phyloP scores from a whole-genome alignment of 345 rosid species.

The Sapria himalayana region DNA sequence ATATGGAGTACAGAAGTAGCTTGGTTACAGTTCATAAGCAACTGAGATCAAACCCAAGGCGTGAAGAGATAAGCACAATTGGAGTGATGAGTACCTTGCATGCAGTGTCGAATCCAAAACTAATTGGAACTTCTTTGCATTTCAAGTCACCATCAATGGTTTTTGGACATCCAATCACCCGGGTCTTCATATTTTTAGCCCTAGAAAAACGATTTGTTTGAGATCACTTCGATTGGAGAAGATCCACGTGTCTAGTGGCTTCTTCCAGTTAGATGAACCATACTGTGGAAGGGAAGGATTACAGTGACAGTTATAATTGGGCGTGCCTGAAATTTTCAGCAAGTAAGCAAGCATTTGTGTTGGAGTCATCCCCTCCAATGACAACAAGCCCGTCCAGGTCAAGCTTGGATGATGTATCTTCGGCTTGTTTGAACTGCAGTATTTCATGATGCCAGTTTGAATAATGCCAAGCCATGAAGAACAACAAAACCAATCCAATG shows the following conservation, averaged over 20 bases:
- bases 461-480: slow-evolving; percentile 1
- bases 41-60: too few species aligned
- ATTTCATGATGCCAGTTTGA: slow-evolving; percentile 2
- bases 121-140: slow-evolving; percentile 88
- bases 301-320: too few species aligned
- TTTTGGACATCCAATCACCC: slow-evolving; percentile 94
- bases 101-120: slow-evolving; percentile 99
- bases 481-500: not conserved
- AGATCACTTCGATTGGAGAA: too few species aligned
- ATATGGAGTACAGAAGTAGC: too few species aligned
- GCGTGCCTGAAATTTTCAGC: slow-evolving; percentile 80
- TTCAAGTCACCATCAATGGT: slow-evolving; percentile 98
- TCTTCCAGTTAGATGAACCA: too few species aligned
- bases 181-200: slow-evolving; percentile 63
- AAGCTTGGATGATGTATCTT: slow-evolving; percentile 72
- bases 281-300: too few species aligned
- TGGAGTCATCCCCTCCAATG: slow-evolving; percentile 97
- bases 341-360: slow-evolving; percentile 91
- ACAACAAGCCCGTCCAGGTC: slow-evolving; percentile 87
- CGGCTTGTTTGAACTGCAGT: slow-evolving; percentile 94
- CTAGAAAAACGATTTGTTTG: too few species aligned
- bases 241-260: too few species aligned
- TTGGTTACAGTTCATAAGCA: too few species aligned
- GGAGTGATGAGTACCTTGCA: too few species aligned
- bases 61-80: too few species aligned